Evolutionary conservation across 768 basidiomycete genomes (phyloP).

Genomic region (Russula lepida): DNA sequence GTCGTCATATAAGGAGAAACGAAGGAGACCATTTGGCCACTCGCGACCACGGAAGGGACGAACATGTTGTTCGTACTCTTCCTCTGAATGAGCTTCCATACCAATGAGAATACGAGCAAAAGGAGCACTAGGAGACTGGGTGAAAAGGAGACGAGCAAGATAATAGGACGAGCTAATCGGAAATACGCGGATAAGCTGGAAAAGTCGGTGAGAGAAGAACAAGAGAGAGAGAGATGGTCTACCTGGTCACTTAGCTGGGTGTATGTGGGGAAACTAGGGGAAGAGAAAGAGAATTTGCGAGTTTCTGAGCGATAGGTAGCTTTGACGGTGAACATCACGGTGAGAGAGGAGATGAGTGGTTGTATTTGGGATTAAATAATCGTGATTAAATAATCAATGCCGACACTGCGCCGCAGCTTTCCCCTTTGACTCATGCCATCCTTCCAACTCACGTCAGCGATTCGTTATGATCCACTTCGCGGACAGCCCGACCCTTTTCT

Average conservation of each 20-base stretch:
- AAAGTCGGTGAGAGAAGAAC: slow-evolving; percentile 1
- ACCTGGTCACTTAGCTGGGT: slow-evolving; percentile 57
- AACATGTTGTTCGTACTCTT: slow-evolving; percentile 49
- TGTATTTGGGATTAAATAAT: background rate
- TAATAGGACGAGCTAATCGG: slow-evolving; percentile 50
- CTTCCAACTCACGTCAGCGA: slow-evolving; percentile 41
- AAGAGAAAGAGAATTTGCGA: slow-evolving; percentile 53
- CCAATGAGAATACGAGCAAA: slow-evolving; percentile 53
- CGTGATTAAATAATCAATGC: background rate
- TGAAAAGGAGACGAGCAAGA: slow-evolving; percentile 63
- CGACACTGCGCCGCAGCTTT: background rate
- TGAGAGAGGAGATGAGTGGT: slow-evolving; percentile 10
- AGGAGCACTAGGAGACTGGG: slow-evolving; percentile 43
- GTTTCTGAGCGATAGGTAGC: slow-evolving; percentile 66
- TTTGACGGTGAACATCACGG: slow-evolving; percentile 65
- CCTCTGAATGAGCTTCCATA: slow-evolving; percentile 46
- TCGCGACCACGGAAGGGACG: slow-evolving; percentile 40
- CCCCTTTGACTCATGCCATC: background rate
- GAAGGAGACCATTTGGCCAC: slow-evolving; percentile 53
- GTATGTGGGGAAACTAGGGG: slow-evolving; percentile 54
- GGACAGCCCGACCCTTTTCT: slow-evolving; percentile 51
- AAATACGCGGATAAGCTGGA: slow-evolving; percentile 64
- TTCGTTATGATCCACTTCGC: slow-evolving; percentile 46
- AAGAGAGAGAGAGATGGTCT: background rate
- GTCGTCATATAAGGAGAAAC: slow-evolving; percentile 56